Evolutionary conservation across 1,284 basidiomycete species (phyloP).

Genomic region (Laetiporus sulphureus): DNA sequence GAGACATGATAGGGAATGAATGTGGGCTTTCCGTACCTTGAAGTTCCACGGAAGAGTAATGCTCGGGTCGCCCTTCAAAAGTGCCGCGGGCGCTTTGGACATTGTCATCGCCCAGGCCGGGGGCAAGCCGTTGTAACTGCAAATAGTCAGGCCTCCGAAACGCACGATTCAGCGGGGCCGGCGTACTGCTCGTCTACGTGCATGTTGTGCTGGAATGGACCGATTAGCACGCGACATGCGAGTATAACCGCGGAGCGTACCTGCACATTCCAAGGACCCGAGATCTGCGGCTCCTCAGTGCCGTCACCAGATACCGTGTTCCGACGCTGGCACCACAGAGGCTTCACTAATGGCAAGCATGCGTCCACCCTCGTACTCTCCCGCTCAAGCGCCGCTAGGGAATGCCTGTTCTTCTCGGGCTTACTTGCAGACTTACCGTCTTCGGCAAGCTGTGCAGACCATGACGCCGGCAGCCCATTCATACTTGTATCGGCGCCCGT

Average conservation of each 20-base stretch:
- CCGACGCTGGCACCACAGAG: not conserved
- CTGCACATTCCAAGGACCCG: not conserved
- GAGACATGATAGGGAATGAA: not conserved
- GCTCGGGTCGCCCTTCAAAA: slow-evolving; percentile 1
- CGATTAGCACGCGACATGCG: not conserved
- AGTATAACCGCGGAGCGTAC: not conserved
- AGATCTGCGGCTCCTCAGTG: not conserved
- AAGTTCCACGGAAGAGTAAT: slow-evolving; percentile 7
- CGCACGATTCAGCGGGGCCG: not conserved
- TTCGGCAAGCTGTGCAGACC: not conserved
- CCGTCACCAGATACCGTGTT: not conserved
- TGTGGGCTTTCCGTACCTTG: not conserved
- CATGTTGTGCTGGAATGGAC: not conserved
- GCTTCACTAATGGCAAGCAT: no score
- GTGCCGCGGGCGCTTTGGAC: not conserved
- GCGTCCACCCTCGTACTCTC: no score
- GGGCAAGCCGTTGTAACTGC: slow-evolving; percentile 5
- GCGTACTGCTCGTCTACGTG: slow-evolving; percentile 2
- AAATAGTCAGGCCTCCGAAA: not conserved
- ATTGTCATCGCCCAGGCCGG: slow-evolving; percentile 4
- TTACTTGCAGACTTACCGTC: not conserved
- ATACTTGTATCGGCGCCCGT: no score
- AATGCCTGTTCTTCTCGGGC: not conserved
- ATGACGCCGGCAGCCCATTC: not conserved
- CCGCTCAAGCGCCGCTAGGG: no score